Conservation (phyloP, 805 yeast genomes). For the Candida coleopterorum region DNA sequence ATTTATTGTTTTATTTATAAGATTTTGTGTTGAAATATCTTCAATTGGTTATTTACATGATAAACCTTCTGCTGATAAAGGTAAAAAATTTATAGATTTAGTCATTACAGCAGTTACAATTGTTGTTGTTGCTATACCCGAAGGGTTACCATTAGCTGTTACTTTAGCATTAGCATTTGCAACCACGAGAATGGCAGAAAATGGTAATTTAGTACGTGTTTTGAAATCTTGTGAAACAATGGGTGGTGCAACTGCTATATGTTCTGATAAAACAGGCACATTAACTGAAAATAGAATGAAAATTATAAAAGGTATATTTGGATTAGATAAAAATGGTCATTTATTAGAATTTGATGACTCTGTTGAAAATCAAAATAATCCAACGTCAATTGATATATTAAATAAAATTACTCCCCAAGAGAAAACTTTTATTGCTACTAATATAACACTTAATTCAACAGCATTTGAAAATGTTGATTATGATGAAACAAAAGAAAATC, state of each 20-base stretch:
- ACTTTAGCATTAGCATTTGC: conserved; percentile 97
- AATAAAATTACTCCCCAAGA: conserved; percentile 18
- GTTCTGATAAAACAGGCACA: conserved; percentile 98
- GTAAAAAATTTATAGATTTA: conserved; percentile 76
- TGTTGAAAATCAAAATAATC: conserved; percentile 14
- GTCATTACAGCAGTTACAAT: conserved; percentile 88
- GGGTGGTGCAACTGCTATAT: conserved; percentile 97
- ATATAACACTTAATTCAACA: conserved; percentile 76
- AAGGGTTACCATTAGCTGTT: conserved; percentile 96
- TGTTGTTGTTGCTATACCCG: conserved; percentile 98
- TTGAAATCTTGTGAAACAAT: conserved; percentile 93
- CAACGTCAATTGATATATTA: conserved; percentile 21
- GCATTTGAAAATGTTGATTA: conserved; percentile 73
- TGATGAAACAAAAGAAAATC: conserved; percentile 26
- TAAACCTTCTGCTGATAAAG: conserved; percentile 65
- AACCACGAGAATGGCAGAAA: conserved; percentile 95
- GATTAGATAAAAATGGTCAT: conserved; percentile 25
- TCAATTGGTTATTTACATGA: conserved; percentile 42
- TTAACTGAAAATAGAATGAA: conserved; percentile 92
- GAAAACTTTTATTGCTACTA: conserved; percentile 35
- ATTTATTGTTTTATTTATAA: conserved; percentile 72
- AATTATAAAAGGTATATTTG: conserved; percentile 73
- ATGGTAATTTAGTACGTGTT: conserved; percentile 92
- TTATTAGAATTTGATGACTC: conserved; percentile 49
- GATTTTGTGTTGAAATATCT: conserved; percentile 63